phyloP scores from a whole-genome alignment of 1,139 yeast species.

The Candida smagusa region DNA sequence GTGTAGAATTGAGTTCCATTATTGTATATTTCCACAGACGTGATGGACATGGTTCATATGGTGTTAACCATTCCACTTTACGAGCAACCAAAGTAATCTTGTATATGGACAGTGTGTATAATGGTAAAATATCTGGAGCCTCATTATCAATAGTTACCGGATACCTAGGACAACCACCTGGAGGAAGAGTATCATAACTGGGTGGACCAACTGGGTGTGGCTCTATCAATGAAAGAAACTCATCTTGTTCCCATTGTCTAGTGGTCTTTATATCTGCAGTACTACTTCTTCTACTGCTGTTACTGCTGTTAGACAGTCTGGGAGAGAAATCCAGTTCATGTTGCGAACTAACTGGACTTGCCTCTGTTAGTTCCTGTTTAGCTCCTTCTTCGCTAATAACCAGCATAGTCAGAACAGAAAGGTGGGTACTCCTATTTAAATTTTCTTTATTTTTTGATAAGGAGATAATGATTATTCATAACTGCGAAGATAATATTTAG shows the following conservation, averaged over 20 bases:
- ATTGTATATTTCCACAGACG: conserved; percentile 64
- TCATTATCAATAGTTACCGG: conserved; percentile 33
- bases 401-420: too few species aligned
- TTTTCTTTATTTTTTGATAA: too few species aligned
- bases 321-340: conserved; percentile 8
- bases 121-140: conserved; percentile 41
- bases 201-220: conserved; percentile 54
- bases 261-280: not conserved
- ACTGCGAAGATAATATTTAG: too few species aligned
- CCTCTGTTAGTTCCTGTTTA: too few species aligned
- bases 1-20: conserved; percentile 72
- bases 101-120: conserved; percentile 54
- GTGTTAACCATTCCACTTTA: conserved; percentile 65
- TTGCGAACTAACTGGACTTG: not conserved
- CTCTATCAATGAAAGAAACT: conserved; percentile 40
- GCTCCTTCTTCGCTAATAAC: too few species aligned
- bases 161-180: conserved; percentile 49
- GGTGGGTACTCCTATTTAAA: too few species aligned
- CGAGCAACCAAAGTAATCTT: conserved; percentile 51
- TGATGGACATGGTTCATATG: conserved; percentile 58
- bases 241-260: conserved; percentile 10
- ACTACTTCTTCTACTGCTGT: not conserved
- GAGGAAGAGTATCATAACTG: conserved; percentile 38
- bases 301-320: conserved; percentile 7
- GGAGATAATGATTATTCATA: too few species aligned